Evolutionary conservation across 768 basidiomycete species (phyloP).

Genomic region (Austroboletus eburneus): DNA sequence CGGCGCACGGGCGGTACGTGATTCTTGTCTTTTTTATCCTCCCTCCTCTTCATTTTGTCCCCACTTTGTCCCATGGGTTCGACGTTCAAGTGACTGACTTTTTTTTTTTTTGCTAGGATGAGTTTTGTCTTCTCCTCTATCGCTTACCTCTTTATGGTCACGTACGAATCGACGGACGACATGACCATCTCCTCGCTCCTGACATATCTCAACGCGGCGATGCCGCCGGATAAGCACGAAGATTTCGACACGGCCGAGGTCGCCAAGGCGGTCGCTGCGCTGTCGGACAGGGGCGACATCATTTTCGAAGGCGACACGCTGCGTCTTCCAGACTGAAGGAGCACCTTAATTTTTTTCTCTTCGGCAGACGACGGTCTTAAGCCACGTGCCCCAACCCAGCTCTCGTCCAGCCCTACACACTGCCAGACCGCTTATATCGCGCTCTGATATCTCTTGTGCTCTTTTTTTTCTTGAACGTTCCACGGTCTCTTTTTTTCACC

Average conservation of each 20-base stretch:
- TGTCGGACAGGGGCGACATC: slow-evolving; percentile 47
- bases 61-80: slow-evolving; percentile 2
- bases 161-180: slow-evolving; percentile 63
- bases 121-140: slow-evolving; percentile 61
- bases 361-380: no score
- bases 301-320: slow-evolving; percentile 49
- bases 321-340: slow-evolving; percentile 23
- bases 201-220: slow-evolving; percentile 69
- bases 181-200: slow-evolving; percentile 66
- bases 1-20: slow-evolving; percentile 56
- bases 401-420: no score
- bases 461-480: slow-evolving; percentile 14
- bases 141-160: slow-evolving; percentile 60
- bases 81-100: no score
- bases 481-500: background rate
- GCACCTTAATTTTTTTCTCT: no score
- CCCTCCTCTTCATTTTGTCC: background rate
- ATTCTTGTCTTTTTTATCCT: background rate
- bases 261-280: slow-evolving; percentile 41
- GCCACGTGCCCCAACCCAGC: no score
- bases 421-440: no score
- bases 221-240: slow-evolving; percentile 76
- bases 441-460: background rate
- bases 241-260: slow-evolving; percentile 79
- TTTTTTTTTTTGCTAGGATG: slow-evolving; percentile 35